These are phyloP conservation scores for Neofusicoccum sp. DNA, from an alignment of 2,329 filamentous ascomycete species.

Conservation along the genomic window DNA sequence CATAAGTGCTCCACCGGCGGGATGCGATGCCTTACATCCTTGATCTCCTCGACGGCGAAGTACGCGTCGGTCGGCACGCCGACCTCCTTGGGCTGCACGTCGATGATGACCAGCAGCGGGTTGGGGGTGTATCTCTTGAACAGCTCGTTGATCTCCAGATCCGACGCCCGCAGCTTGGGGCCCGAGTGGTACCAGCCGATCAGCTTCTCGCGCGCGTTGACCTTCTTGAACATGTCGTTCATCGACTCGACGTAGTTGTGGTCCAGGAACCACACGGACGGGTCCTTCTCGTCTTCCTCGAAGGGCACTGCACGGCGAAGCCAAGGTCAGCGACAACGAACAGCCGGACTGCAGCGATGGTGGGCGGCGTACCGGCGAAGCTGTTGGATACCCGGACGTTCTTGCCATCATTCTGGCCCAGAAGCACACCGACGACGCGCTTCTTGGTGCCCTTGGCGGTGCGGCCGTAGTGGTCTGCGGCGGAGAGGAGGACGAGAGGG, in stretches of 20 bases:
- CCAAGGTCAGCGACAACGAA: slow-evolving; percentile 24
- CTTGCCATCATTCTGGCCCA: slow-evolving; percentile 95
- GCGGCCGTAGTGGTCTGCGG: slow-evolving; percentile 96
- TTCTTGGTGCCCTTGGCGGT: slow-evolving; percentile 83
- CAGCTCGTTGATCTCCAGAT: slow-evolving; percentile 98
- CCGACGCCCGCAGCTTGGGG: slow-evolving; percentile 91
- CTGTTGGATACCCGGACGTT: slow-evolving; percentile 98
- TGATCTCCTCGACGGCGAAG: slow-evolving; percentile 99
- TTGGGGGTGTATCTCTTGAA: slow-evolving; percentile 99
- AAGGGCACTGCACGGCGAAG: slow-evolving; percentile 70
- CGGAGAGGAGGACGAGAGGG: slow-evolving; percentile 94
- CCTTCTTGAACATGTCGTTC: slow-evolving; percentile 99
- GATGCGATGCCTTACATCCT: slow-evolving; percentile 69
- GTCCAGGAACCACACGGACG: slow-evolving; percentile 97
- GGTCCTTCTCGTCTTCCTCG: slow-evolving; percentile 98
- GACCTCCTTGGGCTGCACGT: slow-evolving; percentile 96
- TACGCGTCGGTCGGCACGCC: slow-evolving; percentile 98
- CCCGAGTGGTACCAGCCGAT: slow-evolving; percentile 99
- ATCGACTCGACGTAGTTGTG: slow-evolving; percentile 99
- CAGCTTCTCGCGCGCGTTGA: slow-evolving; percentile 97
- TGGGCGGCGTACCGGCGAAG: slow-evolving; percentile 73
- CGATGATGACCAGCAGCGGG: slow-evolving; percentile 93
- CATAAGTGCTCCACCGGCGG: not conserved
- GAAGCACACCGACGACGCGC: slow-evolving; percentile 88
- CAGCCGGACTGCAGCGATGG: not conserved